Conservation (phyloP, 441 rosid species). For the Euphorbia celastroides region DNA sequence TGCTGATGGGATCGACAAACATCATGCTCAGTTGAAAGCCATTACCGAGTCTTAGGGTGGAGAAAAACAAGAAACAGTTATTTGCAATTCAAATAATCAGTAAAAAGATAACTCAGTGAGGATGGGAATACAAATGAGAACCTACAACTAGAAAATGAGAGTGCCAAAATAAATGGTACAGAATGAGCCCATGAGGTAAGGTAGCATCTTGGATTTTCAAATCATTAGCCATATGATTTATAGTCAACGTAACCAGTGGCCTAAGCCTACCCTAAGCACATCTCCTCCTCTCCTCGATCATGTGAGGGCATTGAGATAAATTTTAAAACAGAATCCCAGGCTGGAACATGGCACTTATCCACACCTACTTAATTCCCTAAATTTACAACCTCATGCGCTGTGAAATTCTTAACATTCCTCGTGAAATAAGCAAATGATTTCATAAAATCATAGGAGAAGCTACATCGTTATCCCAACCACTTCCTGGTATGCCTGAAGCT, state of each 20-base stretch:
- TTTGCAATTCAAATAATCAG: neutral
- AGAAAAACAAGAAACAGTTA: neutral
- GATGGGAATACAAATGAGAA: neutral
- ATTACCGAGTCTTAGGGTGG: neutral
- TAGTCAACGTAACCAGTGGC: neutral
- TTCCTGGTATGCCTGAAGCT: neutral
- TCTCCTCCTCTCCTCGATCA: neutral
- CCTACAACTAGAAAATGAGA: neutral
- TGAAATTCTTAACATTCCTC: neutral
- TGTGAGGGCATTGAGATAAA: neutral
- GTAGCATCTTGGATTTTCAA: neutral
- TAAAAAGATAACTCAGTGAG: neutral
- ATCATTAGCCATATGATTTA: neutral
- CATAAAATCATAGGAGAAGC: neutral
- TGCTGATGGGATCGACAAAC: neutral
- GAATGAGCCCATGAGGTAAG: neutral
- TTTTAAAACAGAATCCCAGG: neutral
- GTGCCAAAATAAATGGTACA: neutral
- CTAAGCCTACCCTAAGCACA: neutral
- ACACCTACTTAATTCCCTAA: neutral
- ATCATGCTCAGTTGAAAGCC: neutral
- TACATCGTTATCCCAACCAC: neutral
- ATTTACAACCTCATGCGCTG: neutral
- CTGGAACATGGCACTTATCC: neutral
- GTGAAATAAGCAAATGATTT: neutral